These are phyloP conservation scores for Colletotrichum sp. DNA, from an alignment of 2,329 filamentous ascomycete species.

Conservation along the genomic window DNA sequence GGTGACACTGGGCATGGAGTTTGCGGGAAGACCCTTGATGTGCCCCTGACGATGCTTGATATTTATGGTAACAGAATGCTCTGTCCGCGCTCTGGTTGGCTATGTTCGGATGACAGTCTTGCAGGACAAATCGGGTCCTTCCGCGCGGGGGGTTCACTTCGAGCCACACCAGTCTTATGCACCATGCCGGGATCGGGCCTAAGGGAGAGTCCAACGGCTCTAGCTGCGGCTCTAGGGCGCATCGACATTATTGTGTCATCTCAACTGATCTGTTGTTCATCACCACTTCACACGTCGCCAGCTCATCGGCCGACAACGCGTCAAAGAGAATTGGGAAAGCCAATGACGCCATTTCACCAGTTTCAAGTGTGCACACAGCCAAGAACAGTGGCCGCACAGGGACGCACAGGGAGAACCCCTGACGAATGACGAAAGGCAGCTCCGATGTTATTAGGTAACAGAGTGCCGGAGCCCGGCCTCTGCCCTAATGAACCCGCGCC, in stretches of 20 bases:
- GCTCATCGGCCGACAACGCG: background rate
- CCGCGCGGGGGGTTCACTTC: background rate
- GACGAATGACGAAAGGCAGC: constrained; percentile 3
- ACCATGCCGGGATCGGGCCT: background rate
- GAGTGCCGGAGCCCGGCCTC: background rate
- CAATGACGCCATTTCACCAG: background rate
- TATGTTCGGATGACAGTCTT: background rate
- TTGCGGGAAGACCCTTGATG: background rate
- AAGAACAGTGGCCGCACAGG: background rate
- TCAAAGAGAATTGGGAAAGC: background rate
- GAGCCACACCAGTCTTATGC: constrained; percentile 4
- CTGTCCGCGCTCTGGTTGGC: background rate
- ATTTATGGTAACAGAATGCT: background rate
- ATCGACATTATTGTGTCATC: background rate
- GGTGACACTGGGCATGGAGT: background rate
- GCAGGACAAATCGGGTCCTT: constrained; percentile 15
- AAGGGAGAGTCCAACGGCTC: background rate
- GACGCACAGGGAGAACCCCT: constrained; percentile 9
- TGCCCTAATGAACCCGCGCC: background rate
- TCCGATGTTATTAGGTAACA: constrained; percentile 18
- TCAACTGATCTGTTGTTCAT: background rate
- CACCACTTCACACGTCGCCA: background rate
- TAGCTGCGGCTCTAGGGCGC: background rate
- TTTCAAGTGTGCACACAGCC: background rate
- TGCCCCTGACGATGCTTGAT: background rate